Conservation (phyloP, 2,329 filamentous ascomycete genomes). For the Microcera coccophila region DNA sequence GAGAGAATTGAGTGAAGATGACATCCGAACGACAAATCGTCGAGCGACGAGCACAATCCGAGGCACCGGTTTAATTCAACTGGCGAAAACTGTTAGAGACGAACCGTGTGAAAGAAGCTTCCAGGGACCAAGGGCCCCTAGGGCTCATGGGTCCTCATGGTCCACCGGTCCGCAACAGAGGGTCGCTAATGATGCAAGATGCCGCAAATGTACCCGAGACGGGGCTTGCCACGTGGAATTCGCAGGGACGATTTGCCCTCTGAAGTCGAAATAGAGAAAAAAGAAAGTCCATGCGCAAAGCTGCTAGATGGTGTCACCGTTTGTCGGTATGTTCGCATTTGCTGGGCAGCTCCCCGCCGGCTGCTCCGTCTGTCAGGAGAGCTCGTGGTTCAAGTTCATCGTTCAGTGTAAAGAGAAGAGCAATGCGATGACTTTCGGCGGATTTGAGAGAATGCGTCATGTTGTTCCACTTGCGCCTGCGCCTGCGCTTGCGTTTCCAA, state of each 20-base stretch:
- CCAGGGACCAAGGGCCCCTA: background rate
- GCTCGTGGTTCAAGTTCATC: constrained; percentile 8
- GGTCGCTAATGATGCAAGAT: constrained; percentile 1
- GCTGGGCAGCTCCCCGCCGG: constrained; percentile 17
- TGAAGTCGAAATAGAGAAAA: background rate
- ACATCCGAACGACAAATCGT: background rate
- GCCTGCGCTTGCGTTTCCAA: too few species aligned
- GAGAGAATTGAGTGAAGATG: background rate
- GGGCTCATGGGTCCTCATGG: too few species aligned
- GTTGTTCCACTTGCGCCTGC: background rate
- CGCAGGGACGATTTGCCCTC: background rate
- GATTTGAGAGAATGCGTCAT: background rate
- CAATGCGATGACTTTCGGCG: background rate
- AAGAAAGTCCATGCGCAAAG: background rate
- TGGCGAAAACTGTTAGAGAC: background rate
- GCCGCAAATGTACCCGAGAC: background rate
- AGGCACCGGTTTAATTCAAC: background rate
- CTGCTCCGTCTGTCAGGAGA: constrained; percentile 8
- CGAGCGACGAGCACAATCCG: background rate
- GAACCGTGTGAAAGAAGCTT: background rate
- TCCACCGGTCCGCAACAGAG: background rate
- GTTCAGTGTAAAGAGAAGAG: background rate
- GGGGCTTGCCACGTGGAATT: background rate
- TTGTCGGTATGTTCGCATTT: background rate
- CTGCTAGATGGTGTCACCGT: background rate